Evolutionary conservation across 2,329 filamentous ascomycete species (phyloP).

Genomic region (Stemphylium beticola): DNA sequence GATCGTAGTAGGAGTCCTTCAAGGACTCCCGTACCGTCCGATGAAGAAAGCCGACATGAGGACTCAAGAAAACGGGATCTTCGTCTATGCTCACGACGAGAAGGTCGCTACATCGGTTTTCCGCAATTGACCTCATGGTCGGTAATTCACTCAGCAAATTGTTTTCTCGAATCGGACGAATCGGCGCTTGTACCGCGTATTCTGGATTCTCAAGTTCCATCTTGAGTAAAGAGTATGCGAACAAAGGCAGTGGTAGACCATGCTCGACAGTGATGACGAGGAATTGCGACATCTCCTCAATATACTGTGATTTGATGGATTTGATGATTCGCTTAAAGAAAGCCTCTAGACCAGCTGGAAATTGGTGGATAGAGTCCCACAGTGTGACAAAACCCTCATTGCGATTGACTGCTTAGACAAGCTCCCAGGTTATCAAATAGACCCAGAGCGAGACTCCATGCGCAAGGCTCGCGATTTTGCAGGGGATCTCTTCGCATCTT

Average conservation of each 20-base stretch:
- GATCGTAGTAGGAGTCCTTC: too few relatives aligned
- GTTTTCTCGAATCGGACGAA: neutral
- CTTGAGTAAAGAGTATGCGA: constrained; percentile 13
- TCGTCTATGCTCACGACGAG: constrained; percentile 15
- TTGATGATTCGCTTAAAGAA: constrained; percentile 22
- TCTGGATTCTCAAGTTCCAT: constrained; percentile 3
- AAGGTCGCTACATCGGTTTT: constrained; percentile 27
- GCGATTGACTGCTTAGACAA: neutral
- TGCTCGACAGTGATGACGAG: constrained; percentile 15
- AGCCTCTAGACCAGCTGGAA: constrained; percentile 19
- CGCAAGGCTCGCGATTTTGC: constrained; percentile 11
- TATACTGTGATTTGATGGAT: constrained; percentile 6
- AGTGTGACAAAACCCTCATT: constrained; percentile 11
- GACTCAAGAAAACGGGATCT: constrained; percentile 13
- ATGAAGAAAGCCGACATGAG: constrained; percentile 19
- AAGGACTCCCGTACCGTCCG: constrained; percentile 24
- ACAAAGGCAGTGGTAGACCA: constrained; percentile 10
- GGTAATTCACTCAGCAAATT: neutral
- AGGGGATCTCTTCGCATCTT: neutral
- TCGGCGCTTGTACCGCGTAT: constrained; percentile 1
- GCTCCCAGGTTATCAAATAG: constrained; percentile 12
- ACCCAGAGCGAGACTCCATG: constrained; percentile 30
- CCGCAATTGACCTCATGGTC: constrained; percentile 11
- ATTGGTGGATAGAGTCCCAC: constrained; percentile 9
- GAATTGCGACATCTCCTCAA: constrained; percentile 19